A percentile compares a stretch with the other conserved stretches of the same genome.
Conservation (phyloP, 768 basidiomycete genomes). For the Tylopilus vinaceipallidus region DNA sequence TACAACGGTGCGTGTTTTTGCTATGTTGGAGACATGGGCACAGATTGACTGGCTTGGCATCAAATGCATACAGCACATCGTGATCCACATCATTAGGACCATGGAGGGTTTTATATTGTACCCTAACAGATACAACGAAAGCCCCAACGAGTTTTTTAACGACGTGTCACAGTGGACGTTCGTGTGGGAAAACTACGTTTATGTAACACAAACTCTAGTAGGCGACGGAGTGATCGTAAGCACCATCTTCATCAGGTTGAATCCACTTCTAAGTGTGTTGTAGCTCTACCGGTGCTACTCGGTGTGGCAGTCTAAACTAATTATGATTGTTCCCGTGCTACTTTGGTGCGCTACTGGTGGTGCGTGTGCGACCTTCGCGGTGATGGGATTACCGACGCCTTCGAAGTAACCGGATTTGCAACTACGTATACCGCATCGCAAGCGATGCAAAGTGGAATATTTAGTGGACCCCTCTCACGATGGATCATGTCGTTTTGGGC, state of each 20-base stretch:
- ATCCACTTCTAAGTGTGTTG: neutral
- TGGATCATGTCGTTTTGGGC: constrained; percentile 38
- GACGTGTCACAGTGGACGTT: constrained; percentile 28
- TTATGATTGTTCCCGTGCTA: constrained; percentile 29
- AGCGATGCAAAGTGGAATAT: constrained; percentile 20
- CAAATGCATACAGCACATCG: constrained; percentile 23
- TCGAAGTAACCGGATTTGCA: constrained; percentile 19
- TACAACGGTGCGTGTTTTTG: constrained; percentile 24
- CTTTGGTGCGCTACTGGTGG: constrained; percentile 30
- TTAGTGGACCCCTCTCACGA: constrained; percentile 19
- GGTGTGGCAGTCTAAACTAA: constrained; percentile 30
- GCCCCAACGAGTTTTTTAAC: constrained; percentile 25
- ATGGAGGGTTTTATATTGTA: constrained; percentile 26
- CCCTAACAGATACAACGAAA: constrained; percentile 16
- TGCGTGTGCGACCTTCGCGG: constrained; percentile 5
- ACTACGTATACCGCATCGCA: constrained; percentile 16
- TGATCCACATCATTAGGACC: constrained; percentile 24
- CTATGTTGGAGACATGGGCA: neutral
- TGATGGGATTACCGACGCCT: neutral
- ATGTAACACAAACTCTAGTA: constrained; percentile 26
- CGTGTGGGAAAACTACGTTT: constrained; percentile 25
- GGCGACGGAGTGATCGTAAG: constrained; percentile 32
- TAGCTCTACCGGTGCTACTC: constrained; percentile 32
- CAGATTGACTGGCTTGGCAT: neutral
- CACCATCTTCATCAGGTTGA: neutral